Conservation (phyloP, 352 stramenopile species). For the Pythium coloratum region DNA sequence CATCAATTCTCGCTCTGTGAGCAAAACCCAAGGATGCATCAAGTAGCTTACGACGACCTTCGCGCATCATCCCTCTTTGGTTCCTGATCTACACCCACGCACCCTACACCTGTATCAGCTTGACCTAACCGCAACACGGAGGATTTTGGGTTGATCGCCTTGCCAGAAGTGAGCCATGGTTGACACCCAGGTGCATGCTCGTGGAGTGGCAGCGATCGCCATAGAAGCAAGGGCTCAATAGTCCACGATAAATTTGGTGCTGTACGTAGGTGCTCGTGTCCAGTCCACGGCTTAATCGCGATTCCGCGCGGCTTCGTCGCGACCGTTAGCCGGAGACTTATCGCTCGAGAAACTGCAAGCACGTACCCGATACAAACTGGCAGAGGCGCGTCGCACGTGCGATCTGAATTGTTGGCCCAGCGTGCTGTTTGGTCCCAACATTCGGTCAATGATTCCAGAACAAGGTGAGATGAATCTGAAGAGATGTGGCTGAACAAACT, state of each 20-base stretch:
- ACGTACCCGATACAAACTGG: slow-evolving; percentile 2
- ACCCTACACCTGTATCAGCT: slow-evolving; percentile 8
- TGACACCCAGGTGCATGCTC: not conserved
- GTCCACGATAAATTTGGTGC: too few species aligned
- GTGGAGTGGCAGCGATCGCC: not conserved
- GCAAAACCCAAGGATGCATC: too few species aligned
- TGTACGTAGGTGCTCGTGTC: not conserved
- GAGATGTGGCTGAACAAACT: not conserved
- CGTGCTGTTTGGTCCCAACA: not conserved
- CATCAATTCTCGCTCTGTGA: too few species aligned
- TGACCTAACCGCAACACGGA: not conserved
- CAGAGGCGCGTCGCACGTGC: slow-evolving; percentile 7
- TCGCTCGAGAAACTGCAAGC: not conserved
- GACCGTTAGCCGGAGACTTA: not conserved
- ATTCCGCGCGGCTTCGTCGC: not conserved
- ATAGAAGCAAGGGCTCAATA: too few species aligned
- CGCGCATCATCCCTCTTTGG: not conserved
- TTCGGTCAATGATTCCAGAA: not conserved
- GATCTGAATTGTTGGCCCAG: not conserved
- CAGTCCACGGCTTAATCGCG: not conserved
- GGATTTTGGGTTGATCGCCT: slow-evolving; percentile 14
- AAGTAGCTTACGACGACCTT: not conserved
- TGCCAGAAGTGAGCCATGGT: slow-evolving; percentile 11
- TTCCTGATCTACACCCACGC: too few species aligned
- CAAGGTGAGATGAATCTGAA: not conserved